phyloP scores from a whole-genome alignment of 805 yeast species.

The Wickerhamiella domercqiae region DNA sequence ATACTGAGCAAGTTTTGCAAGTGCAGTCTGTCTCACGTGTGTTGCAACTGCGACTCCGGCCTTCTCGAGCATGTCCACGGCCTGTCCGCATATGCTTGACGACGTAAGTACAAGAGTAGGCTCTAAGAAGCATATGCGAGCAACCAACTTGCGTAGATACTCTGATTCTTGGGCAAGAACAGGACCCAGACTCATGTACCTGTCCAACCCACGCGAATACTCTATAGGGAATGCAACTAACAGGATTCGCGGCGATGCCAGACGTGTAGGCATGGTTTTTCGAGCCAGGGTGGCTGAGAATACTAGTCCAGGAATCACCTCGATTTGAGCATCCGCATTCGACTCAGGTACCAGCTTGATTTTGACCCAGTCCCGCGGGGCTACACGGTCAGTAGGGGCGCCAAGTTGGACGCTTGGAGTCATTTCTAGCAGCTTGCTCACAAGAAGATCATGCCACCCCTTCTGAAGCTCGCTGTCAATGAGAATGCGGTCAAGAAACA shows the following conservation, averaged over 20 bases:
- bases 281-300: slow-evolving; percentile 74
- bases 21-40: slow-evolving; percentile 65
- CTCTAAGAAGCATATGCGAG: slow-evolving; percentile 54
- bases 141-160: slow-evolving; percentile 64
- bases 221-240: slow-evolving; percentile 82
- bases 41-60: slow-evolving; percentile 71
- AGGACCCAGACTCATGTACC: slow-evolving; percentile 67
- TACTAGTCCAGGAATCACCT: slow-evolving; percentile 58
- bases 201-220: slow-evolving; percentile 60
- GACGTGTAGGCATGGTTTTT: slow-evolving; percentile 53
- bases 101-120: slow-evolving; percentile 73
- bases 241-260: slow-evolving; percentile 59
- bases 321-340: slow-evolving; percentile 35
- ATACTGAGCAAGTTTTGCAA: slow-evolving; percentile 60
- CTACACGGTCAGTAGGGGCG: slow-evolving; percentile 55
- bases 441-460: slow-evolving; percentile 45
- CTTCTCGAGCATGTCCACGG: slow-evolving; percentile 51
- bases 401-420: slow-evolving; percentile 42
- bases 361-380: slow-evolving; percentile 78
- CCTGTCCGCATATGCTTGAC: slow-evolving; percentile 68
- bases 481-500: slow-evolving; percentile 21
- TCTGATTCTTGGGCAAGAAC: slow-evolving; percentile 79
- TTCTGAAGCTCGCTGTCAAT: slow-evolving; percentile 24
- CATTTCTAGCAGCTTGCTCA: slow-evolving; percentile 35
- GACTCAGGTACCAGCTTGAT: slow-evolving; percentile 78